A percentile compares a stretch with the other conserved stretches of the same genome.
Conservation (phyloP, 1,139 yeast species). For the Insectozyma bohioensis region DNA sequence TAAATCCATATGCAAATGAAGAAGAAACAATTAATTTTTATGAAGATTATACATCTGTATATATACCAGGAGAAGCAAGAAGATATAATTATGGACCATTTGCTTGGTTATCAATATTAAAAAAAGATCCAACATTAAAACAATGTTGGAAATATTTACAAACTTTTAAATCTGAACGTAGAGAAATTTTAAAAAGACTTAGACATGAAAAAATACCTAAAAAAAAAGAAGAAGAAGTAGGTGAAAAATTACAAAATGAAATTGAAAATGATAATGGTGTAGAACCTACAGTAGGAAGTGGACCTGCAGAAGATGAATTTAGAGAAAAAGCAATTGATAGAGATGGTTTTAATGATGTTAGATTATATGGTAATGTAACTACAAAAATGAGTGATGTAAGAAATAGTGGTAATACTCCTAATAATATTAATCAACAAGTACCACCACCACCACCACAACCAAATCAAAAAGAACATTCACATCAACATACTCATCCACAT, state of each 20-base stretch:
- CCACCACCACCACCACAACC: too few species aligned
- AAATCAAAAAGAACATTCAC: too few species aligned
- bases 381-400: conserved; percentile 12
- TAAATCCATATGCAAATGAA: conserved; percentile 28
- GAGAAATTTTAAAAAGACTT: conserved; percentile 16
- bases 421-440: too few species aligned
- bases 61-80: conserved; percentile 23
- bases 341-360: conserved; percentile 29
- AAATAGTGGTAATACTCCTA: conserved; percentile 2
- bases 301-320: conserved; percentile 19
- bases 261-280: not conserved
- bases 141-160: conserved; percentile 17
- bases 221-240: not conserved
- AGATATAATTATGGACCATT: conserved; percentile 38
- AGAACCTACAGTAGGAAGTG: not conserved
- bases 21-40: conserved; percentile 32
- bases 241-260: conserved; percentile 2
- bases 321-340: conserved; percentile 27
- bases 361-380: conserved; percentile 22
- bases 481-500: too few species aligned
- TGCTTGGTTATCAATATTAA: conserved; percentile 39
- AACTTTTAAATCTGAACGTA: conserved; percentile 1
- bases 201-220: conserved; percentile 2
- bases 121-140: conserved; percentile 31
- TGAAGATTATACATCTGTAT: conserved; percentile 29